Evolutionary conservation across 768 basidiomycete genomes (phyloP).

Genomic region (Podaxis carcinomalis): DNA sequence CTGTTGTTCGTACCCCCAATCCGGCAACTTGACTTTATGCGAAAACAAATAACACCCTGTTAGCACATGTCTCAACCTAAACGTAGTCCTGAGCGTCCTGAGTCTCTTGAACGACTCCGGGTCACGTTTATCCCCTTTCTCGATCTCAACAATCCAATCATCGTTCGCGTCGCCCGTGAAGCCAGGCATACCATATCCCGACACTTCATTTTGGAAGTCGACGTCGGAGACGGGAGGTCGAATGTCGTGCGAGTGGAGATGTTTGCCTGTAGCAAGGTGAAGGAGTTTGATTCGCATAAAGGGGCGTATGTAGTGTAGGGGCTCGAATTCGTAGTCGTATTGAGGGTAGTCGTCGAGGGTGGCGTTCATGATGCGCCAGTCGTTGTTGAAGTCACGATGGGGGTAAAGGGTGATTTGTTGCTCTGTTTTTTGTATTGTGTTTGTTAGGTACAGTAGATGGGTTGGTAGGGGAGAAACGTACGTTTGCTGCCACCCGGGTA

Average conservation of each 20-base stretch:
- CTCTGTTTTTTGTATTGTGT: conserved; percentile 43
- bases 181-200: conserved; percentile 84
- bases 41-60: conserved; percentile 97
- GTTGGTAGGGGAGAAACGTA: conserved; percentile 25
- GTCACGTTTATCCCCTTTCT: conserved; percentile 60
- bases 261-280: conserved; percentile 77
- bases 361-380: conserved; percentile 83
- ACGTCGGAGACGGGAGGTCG: conserved; percentile 96
- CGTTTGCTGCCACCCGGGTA: conserved; percentile 92
- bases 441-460: background rate
- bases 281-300: conserved; percentile 74
- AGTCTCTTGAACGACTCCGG: conserved; percentile 65
- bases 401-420: conserved; percentile 99
- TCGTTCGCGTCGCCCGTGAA: conserved; percentile 91
- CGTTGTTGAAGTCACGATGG: conserved; percentile 95
- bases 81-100: conserved; percentile 75
- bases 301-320: conserved; percentile 60
- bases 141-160: conserved; percentile 89
- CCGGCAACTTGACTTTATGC: conserved; percentile 95
- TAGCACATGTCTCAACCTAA: conserved; percentile 78
- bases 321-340: conserved; percentile 44
- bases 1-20: conserved; percentile 98
- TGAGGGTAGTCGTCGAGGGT: conserved; percentile 38
- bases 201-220: conserved; percentile 99
- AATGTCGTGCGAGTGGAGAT: conserved; percentile 91